Conservation (phyloP, 2,329 filamentous ascomycete genomes). For the Penicillium hordei region DNA sequence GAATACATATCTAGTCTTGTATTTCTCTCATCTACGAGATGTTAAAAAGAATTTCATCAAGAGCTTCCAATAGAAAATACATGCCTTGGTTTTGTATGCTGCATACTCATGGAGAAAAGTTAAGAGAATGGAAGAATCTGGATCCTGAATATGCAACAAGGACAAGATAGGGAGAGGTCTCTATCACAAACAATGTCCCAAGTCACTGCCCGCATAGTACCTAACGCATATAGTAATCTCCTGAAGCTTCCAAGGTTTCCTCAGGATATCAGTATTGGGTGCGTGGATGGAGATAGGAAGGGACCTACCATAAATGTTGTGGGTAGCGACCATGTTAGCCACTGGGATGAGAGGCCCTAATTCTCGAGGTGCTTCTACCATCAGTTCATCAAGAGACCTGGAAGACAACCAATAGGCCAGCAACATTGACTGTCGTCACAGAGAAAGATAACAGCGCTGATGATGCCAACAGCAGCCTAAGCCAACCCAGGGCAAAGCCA, state of each 20-base stretch:
- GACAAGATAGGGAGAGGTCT: no score
- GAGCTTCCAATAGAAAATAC: no score
- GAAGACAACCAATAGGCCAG: no score
- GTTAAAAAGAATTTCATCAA: no score
- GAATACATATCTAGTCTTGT: not conserved
- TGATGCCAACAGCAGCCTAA: no score
- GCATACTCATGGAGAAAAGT: no score
- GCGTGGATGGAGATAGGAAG: not conserved
- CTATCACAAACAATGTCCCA: no score
- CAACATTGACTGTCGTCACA: no score
- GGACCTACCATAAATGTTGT: no score
- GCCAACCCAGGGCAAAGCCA: not conserved
- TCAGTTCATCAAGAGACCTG: not conserved
- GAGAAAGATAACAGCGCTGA: no score
- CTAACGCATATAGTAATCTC: not conserved
- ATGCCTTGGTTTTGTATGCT: not conserved
- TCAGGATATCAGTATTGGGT: not conserved
- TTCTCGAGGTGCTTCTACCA: no score
- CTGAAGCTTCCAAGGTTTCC: not conserved
- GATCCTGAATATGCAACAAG: not conserved
- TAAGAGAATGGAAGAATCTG: not conserved
- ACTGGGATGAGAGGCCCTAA: rapidly evolving
- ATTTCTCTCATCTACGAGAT: not conserved
- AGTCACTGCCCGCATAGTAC: not conserved
- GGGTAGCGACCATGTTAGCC: not conserved